Conservation (phyloP, 352 stramenopile genomes). For the Pythium biforme region DNA sequence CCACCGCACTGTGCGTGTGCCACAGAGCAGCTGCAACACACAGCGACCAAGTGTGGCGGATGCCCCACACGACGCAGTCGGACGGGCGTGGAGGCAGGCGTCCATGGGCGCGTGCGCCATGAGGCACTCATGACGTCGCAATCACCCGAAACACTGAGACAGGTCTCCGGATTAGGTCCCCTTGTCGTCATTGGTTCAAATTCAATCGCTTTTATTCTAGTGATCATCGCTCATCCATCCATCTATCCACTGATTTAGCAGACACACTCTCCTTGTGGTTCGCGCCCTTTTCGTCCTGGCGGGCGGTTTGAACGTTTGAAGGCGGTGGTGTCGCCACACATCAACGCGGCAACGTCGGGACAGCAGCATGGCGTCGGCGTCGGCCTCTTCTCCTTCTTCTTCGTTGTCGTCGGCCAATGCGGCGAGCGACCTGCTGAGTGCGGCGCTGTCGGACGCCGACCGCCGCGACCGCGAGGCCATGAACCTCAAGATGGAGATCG, state of each 20-base stretch:
- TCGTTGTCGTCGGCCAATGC: no score
- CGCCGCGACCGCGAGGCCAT: conserved; percentile 66
- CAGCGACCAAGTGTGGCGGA: no score
- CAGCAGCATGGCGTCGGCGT: not conserved
- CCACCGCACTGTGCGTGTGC: no score
- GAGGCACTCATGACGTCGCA: no score
- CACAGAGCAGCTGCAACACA: no score
- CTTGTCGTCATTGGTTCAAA: no score
- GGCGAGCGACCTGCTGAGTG: conserved; percentile 32
- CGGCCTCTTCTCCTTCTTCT: not conserved
- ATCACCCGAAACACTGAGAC: no score
- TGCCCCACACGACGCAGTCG: no score
- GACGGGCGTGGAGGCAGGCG: no score
- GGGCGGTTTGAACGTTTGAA: conserved; percentile 8
- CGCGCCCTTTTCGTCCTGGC: not conserved
- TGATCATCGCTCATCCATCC: no score
- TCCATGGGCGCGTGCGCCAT: no score
- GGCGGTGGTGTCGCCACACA: not conserved
- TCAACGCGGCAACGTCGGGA: not conserved
- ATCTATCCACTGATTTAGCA: not conserved
- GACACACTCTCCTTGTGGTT: not conserved
- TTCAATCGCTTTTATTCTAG: not conserved
- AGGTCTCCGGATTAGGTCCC: no score
- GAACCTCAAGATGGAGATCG: conserved; percentile 86
- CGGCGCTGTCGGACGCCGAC: conserved; percentile 49